Percentiles rank a stretch among this genome's conserved stretches.
Evolutionary conservation across 2,329 filamentous ascomycete genomes (phyloP).

Genomic region (Neofusicoccum parvum): DNA sequence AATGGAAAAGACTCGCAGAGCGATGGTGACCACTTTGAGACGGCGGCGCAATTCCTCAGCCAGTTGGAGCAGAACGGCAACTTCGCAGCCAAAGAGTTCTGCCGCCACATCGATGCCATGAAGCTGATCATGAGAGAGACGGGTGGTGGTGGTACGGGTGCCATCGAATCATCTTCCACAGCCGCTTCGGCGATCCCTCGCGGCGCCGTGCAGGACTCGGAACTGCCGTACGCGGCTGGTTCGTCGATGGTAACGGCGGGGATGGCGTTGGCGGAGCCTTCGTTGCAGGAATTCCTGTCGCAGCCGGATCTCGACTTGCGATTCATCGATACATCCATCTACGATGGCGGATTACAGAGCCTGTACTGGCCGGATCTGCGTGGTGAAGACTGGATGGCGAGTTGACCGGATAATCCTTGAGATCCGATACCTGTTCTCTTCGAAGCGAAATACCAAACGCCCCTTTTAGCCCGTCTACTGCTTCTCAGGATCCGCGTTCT

Average conservation of each 20-base stretch:
- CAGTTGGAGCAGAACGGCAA: slow-evolving; percentile 26
- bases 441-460: not conserved
- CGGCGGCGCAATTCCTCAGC: slow-evolving; percentile 25
- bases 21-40: slow-evolving; percentile 24
- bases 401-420: not conserved
- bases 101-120: slow-evolving; percentile 27
- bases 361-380: slow-evolving; percentile 25
- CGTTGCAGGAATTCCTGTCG: slow-evolving; percentile 25
- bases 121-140: slow-evolving; percentile 21
- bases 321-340: slow-evolving; percentile 24
- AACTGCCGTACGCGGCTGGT: slow-evolving; percentile 4
- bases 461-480: no score
- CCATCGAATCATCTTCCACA: not conserved
- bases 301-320: slow-evolving; percentile 25
- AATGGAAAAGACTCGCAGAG: slow-evolving; percentile 12
- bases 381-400: slow-evolving; percentile 9
- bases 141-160: not conserved
- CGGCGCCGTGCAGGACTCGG: not conserved
- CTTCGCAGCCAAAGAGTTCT: slow-evolving; percentile 26
- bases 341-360: slow-evolving; percentile 23
- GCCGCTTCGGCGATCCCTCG: not conserved
- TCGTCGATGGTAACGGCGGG: slow-evolving; percentile 24
- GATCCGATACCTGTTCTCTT: not conserved
- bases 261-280: slow-evolving; percentile 27
- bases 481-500: not conserved